A percentile compares a stretch with the other conserved stretches of the same genome.
Evolutionary conservation across 73 alveolate species (phyloP).

Genomic region (Tetrahymena thermophila): DNA sequence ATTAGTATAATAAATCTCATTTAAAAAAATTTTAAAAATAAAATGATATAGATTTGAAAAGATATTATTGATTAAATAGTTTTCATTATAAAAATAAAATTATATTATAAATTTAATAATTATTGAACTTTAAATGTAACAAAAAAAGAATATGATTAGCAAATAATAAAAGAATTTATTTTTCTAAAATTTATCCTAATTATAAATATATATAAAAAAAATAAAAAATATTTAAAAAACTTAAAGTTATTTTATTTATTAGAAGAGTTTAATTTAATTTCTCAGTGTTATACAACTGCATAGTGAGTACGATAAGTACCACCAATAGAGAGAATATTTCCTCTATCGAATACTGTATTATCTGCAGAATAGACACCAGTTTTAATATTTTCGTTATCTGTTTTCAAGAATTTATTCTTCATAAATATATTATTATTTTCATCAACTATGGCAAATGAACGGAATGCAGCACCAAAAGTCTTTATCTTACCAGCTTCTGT

Average conservation of each 20-base stretch:
- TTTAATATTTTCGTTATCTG: constrained; percentile 8
- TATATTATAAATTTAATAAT: too few relatives aligned
- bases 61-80: too few relatives aligned
- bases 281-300: constrained; percentile 37
- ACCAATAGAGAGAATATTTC: constrained; percentile 13
- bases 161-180: not conserved
- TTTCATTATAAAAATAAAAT: too few relatives aligned
- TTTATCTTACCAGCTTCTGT: constrained; percentile 16
- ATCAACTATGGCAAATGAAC: constrained; percentile 23
- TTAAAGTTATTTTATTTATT: not conserved
- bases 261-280: not conserved
- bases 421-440: constrained; percentile 19
- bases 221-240: not conserved
- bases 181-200: too few relatives aligned
- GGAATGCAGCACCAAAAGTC: constrained; percentile 17
- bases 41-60: too few relatives aligned
- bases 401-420: constrained; percentile 14
- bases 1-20: too few relatives aligned
- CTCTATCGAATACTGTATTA: not conserved
- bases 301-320: constrained; percentile 34
- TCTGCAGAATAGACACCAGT: constrained; percentile 19
- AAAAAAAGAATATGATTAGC: not conserved
- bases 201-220: not conserved
- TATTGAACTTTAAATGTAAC: too few relatives aligned
- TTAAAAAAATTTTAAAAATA: too few relatives aligned